Percentiles rank a stretch among this genome's conserved stretches.
Evolutionary conservation across 139 green algal genomes (phyloP).

Genomic region (Pleodorina starrii): DNA sequence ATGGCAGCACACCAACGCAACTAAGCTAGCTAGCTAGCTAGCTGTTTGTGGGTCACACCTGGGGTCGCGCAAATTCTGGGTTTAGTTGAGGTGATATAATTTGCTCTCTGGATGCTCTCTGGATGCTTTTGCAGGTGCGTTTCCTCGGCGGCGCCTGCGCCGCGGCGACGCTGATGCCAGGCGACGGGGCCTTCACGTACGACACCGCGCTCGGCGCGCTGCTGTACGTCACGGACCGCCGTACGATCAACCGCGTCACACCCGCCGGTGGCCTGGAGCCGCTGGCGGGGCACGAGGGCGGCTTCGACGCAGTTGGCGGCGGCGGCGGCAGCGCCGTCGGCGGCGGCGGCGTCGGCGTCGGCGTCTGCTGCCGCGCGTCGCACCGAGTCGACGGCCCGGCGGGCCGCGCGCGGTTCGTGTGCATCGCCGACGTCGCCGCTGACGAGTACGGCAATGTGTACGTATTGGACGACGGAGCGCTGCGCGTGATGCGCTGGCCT

Average conservation of each 20-base stretch:
- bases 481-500: not conserved
- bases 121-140: too few species aligned
- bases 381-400: not conserved
- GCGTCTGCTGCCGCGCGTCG: not conserved
- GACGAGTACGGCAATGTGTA: constrained; percentile 38
- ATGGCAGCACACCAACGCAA: too few species aligned
- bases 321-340: not conserved
- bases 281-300: not conserved
- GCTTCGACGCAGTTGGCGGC: not conserved
- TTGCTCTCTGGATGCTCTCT: too few species aligned
- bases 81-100: too few species aligned
- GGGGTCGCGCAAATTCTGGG: too few species aligned
- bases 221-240: not conserved
- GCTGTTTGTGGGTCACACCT: too few species aligned
- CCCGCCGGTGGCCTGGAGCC: not conserved
- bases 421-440: constrained; percentile 15
- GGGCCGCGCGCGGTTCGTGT: not conserved
- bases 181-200: not conserved
- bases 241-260: not conserved
- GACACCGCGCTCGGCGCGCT: not conserved
- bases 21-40: too few species aligned
- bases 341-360: not conserved
- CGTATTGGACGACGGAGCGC: constrained; percentile 6
- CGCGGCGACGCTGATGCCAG: not conserved
- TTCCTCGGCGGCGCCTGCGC: not conserved